A percentile compares a stretch with the other conserved stretches of the same genome.
Conservation (phyloP, 192 early-diverging fungal genomes). For the Backusella macrospora region DNA sequence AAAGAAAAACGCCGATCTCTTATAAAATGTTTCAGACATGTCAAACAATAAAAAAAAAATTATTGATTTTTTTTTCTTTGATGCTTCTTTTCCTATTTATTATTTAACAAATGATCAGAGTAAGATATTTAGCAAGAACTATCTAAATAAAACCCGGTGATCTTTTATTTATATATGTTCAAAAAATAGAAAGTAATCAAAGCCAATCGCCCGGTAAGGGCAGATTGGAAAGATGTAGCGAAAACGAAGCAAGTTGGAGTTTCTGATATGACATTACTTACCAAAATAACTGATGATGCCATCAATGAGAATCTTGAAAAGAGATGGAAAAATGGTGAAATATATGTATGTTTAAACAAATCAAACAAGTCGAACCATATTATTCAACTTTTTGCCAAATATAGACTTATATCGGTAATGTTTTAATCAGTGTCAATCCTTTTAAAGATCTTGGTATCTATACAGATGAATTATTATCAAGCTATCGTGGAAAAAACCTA, state of each 20-base stretch:
- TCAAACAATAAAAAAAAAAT: background rate
- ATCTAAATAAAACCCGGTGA: too few species aligned
- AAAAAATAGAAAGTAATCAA: conserved; percentile 22
- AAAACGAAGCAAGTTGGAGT: conserved; percentile 84
- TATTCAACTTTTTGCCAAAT: conserved; percentile 5
- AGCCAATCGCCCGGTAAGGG: conserved; percentile 50
- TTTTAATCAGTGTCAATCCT: conserved; percentile 90
- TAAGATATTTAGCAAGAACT: background rate
- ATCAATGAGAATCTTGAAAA: conserved; percentile 95
- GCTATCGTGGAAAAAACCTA: conserved; percentile 85
- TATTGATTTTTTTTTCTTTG: background rate
- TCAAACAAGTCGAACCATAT: conserved; percentile 6
- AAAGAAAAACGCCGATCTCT: background rate
- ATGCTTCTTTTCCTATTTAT: background rate
- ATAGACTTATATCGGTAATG: conserved; percentile 95
- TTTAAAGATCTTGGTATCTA: conserved; percentile 96
- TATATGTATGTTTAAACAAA: conserved; percentile 72
- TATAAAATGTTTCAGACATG: background rate
- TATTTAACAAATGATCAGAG: background rate
- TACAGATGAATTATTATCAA: conserved; percentile 84
- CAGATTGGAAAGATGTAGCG: conserved; percentile 75
- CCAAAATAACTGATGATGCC: conserved; percentile 93
- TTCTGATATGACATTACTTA: conserved; percentile 89
- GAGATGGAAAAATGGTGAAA: conserved; percentile 81
- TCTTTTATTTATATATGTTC: too few species aligned